A percentile compares a stretch with the other conserved stretches of the same genome.
phyloP scores from a whole-genome alignment of 441 rosid genomes.

The Eutrema salsugineum region DNA sequence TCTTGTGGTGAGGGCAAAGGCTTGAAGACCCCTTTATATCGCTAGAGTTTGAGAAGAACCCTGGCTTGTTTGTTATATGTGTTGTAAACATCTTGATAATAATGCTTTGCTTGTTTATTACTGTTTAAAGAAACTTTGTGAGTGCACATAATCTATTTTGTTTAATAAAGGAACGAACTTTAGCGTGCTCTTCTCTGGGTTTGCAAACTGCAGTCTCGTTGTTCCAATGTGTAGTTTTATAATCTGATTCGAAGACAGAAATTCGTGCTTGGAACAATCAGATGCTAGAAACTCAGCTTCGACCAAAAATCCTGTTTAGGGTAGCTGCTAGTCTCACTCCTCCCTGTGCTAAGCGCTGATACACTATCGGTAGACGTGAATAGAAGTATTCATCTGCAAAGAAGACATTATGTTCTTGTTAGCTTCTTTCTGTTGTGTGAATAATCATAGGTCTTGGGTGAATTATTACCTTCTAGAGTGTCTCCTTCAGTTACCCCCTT shows the following conservation, averaged over 20 bases:
- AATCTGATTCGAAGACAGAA: neutral
- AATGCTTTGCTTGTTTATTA: neutral
- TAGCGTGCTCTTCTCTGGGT: neutral
- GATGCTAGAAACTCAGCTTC: neutral
- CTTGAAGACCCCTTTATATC: slow-evolving; percentile 13
- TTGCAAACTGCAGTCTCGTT: neutral
- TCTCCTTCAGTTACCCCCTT: slow-evolving; percentile 63
- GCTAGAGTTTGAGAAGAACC: neutral
- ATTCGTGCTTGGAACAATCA: neutral
- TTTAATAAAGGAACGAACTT: neutral
- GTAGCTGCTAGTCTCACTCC: slow-evolving; percentile 87
- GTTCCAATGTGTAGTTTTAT: neutral
- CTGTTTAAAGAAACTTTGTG: slow-evolving; percentile 6
- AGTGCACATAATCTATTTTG: neutral
- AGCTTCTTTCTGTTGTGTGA: neutral
- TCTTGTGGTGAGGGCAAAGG: slow-evolving; percentile 44
- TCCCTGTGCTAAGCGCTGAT: slow-evolving; percentile 72
- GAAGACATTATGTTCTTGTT: slow-evolving; percentile 8
- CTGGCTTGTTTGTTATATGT: slow-evolving; percentile 7
- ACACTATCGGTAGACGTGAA: slow-evolving; percentile 62
- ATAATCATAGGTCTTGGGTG: neutral
- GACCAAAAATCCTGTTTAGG: slow-evolving; percentile 59
- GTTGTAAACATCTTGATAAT: slow-evolving; percentile 7
- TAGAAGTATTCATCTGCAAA: slow-evolving; percentile 70
- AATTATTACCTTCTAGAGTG: slow-evolving; percentile 48